Evolutionary conservation across 1,284 basidiomycete genomes (phyloP), one percentile per base, ranked within the genome.

Genomic region (Ustilago tritici): DNA sequence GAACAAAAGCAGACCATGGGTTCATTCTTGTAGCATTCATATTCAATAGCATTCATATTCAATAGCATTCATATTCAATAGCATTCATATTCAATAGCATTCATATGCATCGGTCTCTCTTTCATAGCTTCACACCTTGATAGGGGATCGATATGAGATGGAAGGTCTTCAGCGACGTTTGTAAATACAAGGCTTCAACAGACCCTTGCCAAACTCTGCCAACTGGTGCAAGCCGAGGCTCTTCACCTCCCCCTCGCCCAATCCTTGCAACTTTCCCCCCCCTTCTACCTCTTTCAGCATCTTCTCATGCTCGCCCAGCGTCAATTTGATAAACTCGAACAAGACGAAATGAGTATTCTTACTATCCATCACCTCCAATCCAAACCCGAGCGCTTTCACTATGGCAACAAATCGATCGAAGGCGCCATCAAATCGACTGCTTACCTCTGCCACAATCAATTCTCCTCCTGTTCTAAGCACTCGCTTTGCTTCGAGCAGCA

Each of bases 381-480:
- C 89, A 88, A 98, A 98, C 2, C 97, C 97, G 61, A 95, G 89
- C 3, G 91, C 90, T 43, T 87, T 85, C 35, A 99, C 88, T 43
- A 95, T 87, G 12, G 89, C 89, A 47, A 90, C 88, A 82, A 99
- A 99, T n/a, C 90, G 89, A 32, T 93, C 90, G 10, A 76, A 74
- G 0, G 63, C 65, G 32, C 65, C 61, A 15, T 61, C 69, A 15
- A 84, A 77, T 2, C 84, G 76, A 59, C 80, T 82, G 7, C 78
- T 91, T n/a, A 99, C 97, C 87, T 99, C 97, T 5, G 97, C 96
- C 64, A 99, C 91, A 86, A 93, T 92, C 54, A 98, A 89, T 81
- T 93, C 91, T 10, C 95, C 95, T 23, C 90, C 91, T 14, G 89
- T 87, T 84, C 91, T 92, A 47, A 99, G 88, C 36, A 99, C 90